Percentiles rank a stretch among this genome's conserved stretches.
Conservation (phyloP, 768 basidiomycete species). For the Infundibulicybe gibba region DNA sequence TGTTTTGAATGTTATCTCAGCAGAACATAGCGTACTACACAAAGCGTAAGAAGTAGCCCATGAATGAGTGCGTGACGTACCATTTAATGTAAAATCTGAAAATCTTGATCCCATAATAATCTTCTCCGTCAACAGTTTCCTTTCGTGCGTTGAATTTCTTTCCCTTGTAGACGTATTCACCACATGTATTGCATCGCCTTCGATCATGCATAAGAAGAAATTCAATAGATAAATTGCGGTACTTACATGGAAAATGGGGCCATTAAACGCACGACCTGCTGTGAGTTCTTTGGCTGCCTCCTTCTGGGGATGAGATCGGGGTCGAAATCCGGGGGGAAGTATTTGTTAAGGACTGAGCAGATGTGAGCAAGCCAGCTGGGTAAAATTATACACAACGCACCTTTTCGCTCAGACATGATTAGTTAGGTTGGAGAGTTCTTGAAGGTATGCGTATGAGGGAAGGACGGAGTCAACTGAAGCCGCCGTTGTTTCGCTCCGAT, state of each 20-base stretch:
- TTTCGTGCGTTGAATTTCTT: slow-evolving; percentile 99
- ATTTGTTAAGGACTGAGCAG: slow-evolving; percentile 83
- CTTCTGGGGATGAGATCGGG: slow-evolving; percentile 92
- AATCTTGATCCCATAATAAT: slow-evolving; percentile 98
- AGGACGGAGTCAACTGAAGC: too few species aligned
- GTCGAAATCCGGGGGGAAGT: slow-evolving; percentile 98
- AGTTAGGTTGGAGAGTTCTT: too few species aligned
- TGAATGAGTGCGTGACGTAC: slow-evolving; percentile 33
- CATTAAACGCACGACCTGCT: slow-evolving; percentile 98
- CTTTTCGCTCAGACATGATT: slow-evolving; percentile 84
- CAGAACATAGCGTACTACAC: slow-evolving; percentile 85
- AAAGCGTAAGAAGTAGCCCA: slow-evolving; percentile 9
- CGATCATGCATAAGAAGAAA: slow-evolving; percentile 7
- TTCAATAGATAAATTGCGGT: neutral
- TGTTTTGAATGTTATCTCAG: slow-evolving; percentile 99
- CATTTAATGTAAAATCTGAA: slow-evolving; percentile 93
- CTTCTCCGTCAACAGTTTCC: slow-evolving; percentile 95
- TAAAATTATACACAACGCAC: slow-evolving; percentile 26
- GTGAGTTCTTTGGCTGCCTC: slow-evolving; percentile 88
- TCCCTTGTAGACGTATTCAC: slow-evolving; percentile 98
- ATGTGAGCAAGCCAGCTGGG: neutral
- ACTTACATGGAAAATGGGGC: slow-evolving; percentile 96
- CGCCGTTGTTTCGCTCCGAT: too few species aligned
- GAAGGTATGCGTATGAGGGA: too few species aligned
- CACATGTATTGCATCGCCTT: slow-evolving; percentile 93